phyloP scores from a whole-genome alignment of 2,329 filamentous ascomycete genomes.

The Emericellopsis cladophorae region DNA sequence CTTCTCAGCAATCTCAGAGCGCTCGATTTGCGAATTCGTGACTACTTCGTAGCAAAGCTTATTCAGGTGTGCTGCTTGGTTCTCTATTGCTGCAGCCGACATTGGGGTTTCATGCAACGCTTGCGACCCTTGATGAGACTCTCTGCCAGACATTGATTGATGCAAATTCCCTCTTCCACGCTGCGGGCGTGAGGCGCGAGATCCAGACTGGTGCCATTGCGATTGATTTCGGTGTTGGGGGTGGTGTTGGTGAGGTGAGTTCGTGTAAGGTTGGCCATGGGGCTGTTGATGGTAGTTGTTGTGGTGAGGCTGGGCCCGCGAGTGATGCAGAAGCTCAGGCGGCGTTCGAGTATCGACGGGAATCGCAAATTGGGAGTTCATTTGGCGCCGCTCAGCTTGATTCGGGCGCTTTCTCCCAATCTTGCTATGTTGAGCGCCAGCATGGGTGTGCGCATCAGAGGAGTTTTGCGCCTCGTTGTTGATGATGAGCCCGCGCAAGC shows the following conservation, averaged over 20 bases:
- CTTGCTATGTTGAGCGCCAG: conserved; percentile 11
- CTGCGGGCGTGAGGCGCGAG: background rate
- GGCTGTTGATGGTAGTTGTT: conserved; percentile 10
- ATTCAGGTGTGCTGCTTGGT: conserved; percentile 36
- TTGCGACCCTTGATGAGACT: too few species aligned
- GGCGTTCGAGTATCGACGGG: conserved; percentile 27
- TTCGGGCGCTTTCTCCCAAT: conserved; percentile 39
- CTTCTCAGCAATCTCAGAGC: conserved; percentile 54
- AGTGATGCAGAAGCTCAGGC: background rate
- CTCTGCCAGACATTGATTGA: too few species aligned
- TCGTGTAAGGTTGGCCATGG: too few species aligned
- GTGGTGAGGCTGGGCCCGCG: conserved; percentile 7
- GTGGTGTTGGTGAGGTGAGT: background rate
- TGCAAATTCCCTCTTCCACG: too few species aligned
- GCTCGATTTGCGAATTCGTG: conserved; percentile 47
- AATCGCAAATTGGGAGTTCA: conserved; percentile 46
- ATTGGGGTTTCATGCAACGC: too few species aligned
- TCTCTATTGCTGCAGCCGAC: conserved; percentile 29
- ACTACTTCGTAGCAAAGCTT: conserved; percentile 30
- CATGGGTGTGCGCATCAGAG: background rate
- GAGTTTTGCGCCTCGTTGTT: background rate
- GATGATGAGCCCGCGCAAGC: background rate
- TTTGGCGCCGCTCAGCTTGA: conserved; percentile 50
- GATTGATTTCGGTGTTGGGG: background rate
- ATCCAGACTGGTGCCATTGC: background rate